Evolutionary conservation across 2,329 filamentous ascomycete species (phyloP).

Genomic region (Talaromyces albobiverticillius): DNA sequence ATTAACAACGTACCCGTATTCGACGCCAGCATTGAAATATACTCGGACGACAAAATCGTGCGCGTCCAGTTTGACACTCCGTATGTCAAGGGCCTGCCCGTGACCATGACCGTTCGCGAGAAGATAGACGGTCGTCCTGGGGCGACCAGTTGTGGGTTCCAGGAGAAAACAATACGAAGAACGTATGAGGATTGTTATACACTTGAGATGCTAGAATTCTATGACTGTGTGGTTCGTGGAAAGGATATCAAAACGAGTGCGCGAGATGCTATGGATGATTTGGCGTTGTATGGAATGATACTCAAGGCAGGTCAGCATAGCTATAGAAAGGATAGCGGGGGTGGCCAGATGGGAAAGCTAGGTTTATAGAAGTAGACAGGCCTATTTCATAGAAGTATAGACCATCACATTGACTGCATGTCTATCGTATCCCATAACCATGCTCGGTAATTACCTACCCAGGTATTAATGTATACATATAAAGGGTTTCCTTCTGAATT

Average conservation of each 20-base stretch:
- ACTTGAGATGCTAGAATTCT: conserved; percentile 40
- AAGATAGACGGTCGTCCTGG: conserved; percentile 30
- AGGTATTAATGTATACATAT: too few relatives aligned
- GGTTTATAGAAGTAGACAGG: neutral
- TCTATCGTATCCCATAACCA: neutral
- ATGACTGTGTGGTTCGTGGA: conserved; percentile 36
- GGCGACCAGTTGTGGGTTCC: conserved; percentile 20
- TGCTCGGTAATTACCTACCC: neutral
- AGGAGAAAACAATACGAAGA: conserved; percentile 39
- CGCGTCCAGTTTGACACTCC: conserved; percentile 56
- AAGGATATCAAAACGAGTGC: conserved; percentile 41
- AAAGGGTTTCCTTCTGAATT: neutral
- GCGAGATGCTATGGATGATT: conserved; percentile 41
- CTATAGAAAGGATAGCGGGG: conserved; percentile 2
- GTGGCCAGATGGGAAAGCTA: conserved; percentile 2
- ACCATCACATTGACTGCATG: neutral
- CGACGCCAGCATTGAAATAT: conserved; percentile 41
- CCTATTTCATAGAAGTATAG: neutral
- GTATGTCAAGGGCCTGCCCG: conserved; percentile 58
- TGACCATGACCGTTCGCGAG: conserved; percentile 50
- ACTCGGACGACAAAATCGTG: conserved; percentile 52
- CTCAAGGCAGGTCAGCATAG: conserved; percentile 24
- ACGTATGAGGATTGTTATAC: conserved; percentile 51
- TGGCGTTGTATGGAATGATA: conserved; percentile 40
- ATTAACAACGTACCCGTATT: conserved; percentile 48